Conservation (phyloP, 768 basidiomycete genomes). For the Tremella fuciformis region DNA sequence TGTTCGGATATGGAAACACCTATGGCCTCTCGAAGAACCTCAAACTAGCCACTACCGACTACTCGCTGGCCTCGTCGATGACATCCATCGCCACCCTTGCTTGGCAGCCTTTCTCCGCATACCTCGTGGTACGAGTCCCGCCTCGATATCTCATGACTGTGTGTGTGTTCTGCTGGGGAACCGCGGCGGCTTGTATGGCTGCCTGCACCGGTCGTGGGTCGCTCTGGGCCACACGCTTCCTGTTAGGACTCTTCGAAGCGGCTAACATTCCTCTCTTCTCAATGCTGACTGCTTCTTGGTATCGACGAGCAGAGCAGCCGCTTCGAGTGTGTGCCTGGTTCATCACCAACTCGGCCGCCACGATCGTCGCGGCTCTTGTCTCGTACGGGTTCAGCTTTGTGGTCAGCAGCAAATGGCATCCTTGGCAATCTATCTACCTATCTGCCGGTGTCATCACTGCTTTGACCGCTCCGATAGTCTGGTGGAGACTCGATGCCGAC, state of each 20-base stretch:
- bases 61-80: conserved; percentile 23
- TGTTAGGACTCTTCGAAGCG: conserved; percentile 48
- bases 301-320: conserved; percentile 26
- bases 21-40: conserved; percentile 17
- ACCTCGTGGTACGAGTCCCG: conserved; percentile 44
- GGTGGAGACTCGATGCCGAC: conserved; percentile 22
- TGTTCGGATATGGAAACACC: conserved; percentile 12
- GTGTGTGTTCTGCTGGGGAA: conserved; percentile 30
- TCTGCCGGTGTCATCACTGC: conserved; percentile 32
- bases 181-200: conserved; percentile 12
- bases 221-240: conserved; percentile 38
- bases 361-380: conserved; percentile 31
- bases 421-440: conserved; percentile 42
- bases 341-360: conserved; percentile 34
- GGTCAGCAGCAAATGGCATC: conserved; percentile 11
- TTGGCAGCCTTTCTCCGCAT: conserved; percentile 41
- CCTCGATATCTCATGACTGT: conserved; percentile 32
- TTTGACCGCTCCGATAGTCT: conserved; percentile 29
- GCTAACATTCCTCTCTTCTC: conserved; percentile 29
- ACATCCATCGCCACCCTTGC: conserved; percentile 20
- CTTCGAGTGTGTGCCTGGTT: conserved; percentile 28
- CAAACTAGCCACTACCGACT: conserved; percentile 4
- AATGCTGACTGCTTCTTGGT: conserved; percentile 27
- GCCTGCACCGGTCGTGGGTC: conserved; percentile 14
- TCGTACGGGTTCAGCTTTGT: conserved; percentile 23